Conservation (phyloP, 768 basidiomycete genomes). For the Lentinula guzmanii region DNA sequence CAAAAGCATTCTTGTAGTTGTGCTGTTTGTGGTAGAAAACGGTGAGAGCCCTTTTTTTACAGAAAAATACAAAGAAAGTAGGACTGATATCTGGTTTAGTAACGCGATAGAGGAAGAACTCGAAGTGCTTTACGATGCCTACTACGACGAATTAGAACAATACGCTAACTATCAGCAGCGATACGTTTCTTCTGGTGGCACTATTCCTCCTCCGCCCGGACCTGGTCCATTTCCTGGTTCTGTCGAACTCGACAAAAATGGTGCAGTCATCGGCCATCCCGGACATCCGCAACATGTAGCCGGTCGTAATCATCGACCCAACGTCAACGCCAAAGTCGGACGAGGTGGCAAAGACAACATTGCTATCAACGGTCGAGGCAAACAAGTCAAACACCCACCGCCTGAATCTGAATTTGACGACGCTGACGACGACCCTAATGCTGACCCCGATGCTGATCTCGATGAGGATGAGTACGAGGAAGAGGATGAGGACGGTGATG, state of each 20-base stretch:
- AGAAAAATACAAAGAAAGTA: neutral
- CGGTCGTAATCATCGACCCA: neutral
- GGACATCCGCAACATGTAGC: conserved; percentile 7
- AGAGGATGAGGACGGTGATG: conserved; percentile 62
- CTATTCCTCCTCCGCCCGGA: conserved; percentile 86
- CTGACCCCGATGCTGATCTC: conserved; percentile 50
- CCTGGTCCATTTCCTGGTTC: conserved; percentile 98
- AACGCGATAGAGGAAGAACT: conserved; percentile 99
- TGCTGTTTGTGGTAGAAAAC: conserved; percentile 95
- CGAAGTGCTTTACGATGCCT: conserved; percentile 99
- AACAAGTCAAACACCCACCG: conserved; percentile 27
- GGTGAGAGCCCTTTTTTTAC: conserved; percentile 50
- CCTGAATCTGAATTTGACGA: conserved; percentile 39
- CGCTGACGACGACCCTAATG: neutral
- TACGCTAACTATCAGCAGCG: conserved; percentile 98
- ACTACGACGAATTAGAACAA: conserved; percentile 99
- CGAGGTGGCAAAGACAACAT: conserved; percentile 3
- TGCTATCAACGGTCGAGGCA: conserved; percentile 11
- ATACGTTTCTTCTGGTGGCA: conserved; percentile 87
- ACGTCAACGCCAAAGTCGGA: neutral
- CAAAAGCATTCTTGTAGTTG: conserved; percentile 95
- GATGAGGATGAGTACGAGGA: conserved; percentile 55
- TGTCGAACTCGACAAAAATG: conserved; percentile 93
- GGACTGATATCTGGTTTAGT: conserved; percentile 30
- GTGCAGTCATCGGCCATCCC: conserved; percentile 41